Conservation (phyloP, 2,329 filamentous ascomycete genomes). For the Ophiostoma tasmaniense region DNA sequence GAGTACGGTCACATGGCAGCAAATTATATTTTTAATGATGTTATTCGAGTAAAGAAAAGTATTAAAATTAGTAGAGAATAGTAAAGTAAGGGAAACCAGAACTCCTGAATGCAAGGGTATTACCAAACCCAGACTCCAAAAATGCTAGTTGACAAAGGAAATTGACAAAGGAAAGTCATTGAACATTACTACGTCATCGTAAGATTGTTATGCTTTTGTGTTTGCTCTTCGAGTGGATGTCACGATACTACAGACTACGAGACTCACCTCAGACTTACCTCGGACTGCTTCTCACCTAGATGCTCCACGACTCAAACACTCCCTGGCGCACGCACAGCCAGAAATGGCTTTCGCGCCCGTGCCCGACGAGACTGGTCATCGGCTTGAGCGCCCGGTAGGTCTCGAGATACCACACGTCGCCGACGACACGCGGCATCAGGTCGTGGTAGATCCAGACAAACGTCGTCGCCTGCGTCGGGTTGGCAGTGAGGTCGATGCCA, state of each 20-base stretch:
- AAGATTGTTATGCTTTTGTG: not conserved
- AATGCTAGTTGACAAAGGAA: no score
- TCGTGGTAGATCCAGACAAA: not conserved
- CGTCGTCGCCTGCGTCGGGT: not conserved
- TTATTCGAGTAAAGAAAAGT: not conserved
- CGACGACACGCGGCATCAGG: not conserved
- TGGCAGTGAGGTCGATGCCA: no score
- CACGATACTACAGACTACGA: not conserved
- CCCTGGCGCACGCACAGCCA: constrained; percentile 6
- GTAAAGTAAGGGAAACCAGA: not conserved
- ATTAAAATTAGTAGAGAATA: not conserved
- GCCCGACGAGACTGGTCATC: not conserved
- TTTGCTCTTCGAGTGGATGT: not conserved
- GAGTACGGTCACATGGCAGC: not conserved
- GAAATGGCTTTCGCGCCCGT: constrained; percentile 7
- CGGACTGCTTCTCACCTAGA: not conserved
- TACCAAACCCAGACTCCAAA: no score
- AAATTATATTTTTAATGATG: not conserved
- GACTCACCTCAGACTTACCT: not conserved
- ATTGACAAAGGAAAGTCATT: not conserved
- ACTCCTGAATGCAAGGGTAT: not conserved
- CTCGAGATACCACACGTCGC: not conserved
- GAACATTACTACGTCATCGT: not conserved
- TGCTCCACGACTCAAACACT: not conserved
- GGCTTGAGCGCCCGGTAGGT: constrained; percentile 5